Evolutionary conservation across 306 rosid genomes (phyloP), one percentile per base, ranked within the genome.

Genomic region (Inga oerstediana): DNA sequence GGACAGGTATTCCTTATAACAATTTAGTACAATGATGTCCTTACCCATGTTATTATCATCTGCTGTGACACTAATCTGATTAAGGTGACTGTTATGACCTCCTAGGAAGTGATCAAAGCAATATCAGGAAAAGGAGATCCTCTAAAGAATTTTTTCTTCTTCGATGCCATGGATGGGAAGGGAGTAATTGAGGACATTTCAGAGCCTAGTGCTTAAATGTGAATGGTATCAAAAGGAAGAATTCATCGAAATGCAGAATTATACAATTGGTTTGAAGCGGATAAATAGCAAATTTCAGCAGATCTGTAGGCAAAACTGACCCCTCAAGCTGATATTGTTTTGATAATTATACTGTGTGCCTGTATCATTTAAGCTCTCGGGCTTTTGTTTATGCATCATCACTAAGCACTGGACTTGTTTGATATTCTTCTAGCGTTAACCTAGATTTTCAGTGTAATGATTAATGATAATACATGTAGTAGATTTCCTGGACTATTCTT

Each of bases 111-210:
- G 65, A 97, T 97, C 82, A 97, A 97, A 85, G 94, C 97, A 51
- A 92, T 97, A 76, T 97, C 99, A 10, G 97, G 94, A 46, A 97
- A 92, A 88, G 97, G 98, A 49, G 97, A 92, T 4, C 95, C 98
- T 14, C 74, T 94, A 4, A 94, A 89, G 84, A 97, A 94, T 72
- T 94, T 92, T 74, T 94, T 92, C 93, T 92, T 90, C 81, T 96
- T 87, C 66, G 97, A 96, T 80, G 94, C 92, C 45, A 76, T 91
- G 88, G 97, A 96, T 85, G 97, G 98, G 54, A 96, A 96, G 89
- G 99, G 98, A 49, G 37, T 87, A 37, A 88, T 92, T 77, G 98
- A 96, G 88, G 94, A 96, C 87, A 71, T 93, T 30, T 92, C 97
- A 15, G 80, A 56, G 48, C 65, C 82, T 17, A 78, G 75, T 12